Conservation (phyloP, 108 stramenopile genomes). For the Fragilariopsis cylindrus region DNA sequence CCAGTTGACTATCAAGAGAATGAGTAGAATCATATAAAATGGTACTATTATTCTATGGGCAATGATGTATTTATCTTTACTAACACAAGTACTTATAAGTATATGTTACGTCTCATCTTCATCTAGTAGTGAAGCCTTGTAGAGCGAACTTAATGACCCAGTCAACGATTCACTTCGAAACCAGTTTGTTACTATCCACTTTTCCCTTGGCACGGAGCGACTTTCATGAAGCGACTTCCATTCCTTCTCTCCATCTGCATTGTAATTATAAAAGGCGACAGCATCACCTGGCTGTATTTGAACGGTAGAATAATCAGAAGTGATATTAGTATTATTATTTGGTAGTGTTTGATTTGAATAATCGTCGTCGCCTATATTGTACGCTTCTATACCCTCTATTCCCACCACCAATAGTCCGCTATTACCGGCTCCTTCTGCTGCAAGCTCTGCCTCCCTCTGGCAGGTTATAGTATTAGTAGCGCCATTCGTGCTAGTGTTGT, state of each 20-base stretch:
- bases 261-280: conserved; percentile 60
- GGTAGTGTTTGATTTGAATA: conserved; percentile 14
- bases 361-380: conserved; percentile 6
- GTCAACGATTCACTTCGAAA: conserved; percentile 6
- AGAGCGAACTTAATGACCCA: too few species aligned
- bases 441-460: conserved; percentile 1
- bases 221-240: conserved; percentile 62
- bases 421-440: conserved; percentile 3
- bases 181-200: conserved; percentile 72
- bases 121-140: too few species aligned
- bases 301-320: conserved; percentile 4
- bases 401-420: conserved; percentile 7
- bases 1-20: too few species aligned
- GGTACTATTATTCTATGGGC: too few species aligned
- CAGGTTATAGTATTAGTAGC: neutral
- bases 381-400: conserved; percentile 16
- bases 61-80: too few species aligned
- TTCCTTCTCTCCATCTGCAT: conserved; percentile 39
- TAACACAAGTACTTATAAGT: too few species aligned
- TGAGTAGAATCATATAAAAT: too few species aligned
- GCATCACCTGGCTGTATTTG: conserved; percentile 50
- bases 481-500: conserved; percentile 1
- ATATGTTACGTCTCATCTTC: too few species aligned
- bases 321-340: neutral
- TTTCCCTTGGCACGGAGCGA: conserved; percentile 35